These are phyloP conservation scores for Leccinum solheimii DNA, from an alignment of 1,284 basidiomycete species.

Conservation along the genomic window DNA sequence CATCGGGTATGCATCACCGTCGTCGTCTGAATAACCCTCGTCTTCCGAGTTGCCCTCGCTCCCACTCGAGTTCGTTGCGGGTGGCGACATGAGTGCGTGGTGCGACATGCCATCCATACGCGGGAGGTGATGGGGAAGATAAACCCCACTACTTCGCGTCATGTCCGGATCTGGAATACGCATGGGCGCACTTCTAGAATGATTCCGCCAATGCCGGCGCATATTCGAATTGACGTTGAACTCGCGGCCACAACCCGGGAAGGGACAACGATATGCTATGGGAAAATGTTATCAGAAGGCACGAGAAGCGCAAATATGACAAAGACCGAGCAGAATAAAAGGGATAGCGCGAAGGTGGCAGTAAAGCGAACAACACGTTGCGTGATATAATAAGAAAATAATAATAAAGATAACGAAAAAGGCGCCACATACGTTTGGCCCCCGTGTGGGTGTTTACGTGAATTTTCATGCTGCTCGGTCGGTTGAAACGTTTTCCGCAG, in stretches of 20 bases:
- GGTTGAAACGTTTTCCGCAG: conserved; percentile 72
- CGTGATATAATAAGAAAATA: conserved; percentile 16
- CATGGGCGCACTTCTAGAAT: conserved; percentile 36
- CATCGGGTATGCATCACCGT: conserved; percentile 25
- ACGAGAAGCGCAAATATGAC: conserved; percentile 2
- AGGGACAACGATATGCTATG: conserved; percentile 70
- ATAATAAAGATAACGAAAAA: conserved; percentile 5
- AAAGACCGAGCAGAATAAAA: conserved; percentile 10
- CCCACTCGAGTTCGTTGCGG: conserved; percentile 32
- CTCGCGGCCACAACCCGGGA: conserved; percentile 68
- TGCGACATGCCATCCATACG: conserved; percentile 20
- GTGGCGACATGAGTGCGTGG: conserved; percentile 30
- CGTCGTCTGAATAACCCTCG: conserved; percentile 31
- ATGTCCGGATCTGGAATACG: conserved; percentile 27
- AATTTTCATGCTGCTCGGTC: conserved; percentile 73
- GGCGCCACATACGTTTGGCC: conserved; percentile 59
- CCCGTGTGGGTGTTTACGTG: conserved; percentile 79
- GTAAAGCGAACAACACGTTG: conserved; percentile 27
- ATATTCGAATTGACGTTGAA: conserved; percentile 84
- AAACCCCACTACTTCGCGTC: conserved; percentile 10
- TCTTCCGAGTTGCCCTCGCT: conserved; percentile 33
- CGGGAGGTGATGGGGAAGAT: conserved; percentile 10
- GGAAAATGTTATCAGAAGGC: conserved; percentile 16
- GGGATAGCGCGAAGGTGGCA: conserved; percentile 12
- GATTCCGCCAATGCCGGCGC: conserved; percentile 74